Evolutionary conservation across 331 rosid genomes (phyloP).

Genomic region (Quercus phellos): DNA sequence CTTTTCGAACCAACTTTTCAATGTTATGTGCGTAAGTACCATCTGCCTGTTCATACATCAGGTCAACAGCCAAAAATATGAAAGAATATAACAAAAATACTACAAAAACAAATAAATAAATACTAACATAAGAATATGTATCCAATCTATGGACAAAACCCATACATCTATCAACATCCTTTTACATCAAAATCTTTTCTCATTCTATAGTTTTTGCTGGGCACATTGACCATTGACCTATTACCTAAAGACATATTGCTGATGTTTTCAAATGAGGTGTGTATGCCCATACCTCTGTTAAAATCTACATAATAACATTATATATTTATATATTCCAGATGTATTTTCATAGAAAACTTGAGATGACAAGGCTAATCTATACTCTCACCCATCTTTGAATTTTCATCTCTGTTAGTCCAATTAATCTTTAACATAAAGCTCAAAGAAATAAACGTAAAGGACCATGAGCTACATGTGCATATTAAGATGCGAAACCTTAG

Average conservation of each 20-base stretch:
- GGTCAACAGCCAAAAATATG: slow-evolving; percentile 11
- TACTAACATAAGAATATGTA: not conserved
- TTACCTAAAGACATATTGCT: not conserved
- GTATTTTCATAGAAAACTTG: not conserved
- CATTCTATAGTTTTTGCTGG: not conserved
- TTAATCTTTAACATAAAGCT: not conserved
- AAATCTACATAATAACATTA: not conserved
- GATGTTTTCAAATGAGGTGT: not conserved
- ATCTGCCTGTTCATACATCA: slow-evolving; percentile 58
- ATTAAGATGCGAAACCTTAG: not conserved
- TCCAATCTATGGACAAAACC: not conserved
- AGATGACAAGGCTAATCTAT: not conserved
- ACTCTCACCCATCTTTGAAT: not conserved
- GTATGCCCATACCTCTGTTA: not conserved
- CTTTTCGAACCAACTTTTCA: slow-evolving; percentile 72
- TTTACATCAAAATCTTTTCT: not conserved
- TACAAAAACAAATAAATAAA: not conserved
- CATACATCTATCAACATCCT: not conserved
- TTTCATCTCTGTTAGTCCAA: not conserved
- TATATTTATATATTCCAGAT: not conserved
- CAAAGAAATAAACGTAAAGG: not conserved
- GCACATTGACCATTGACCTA: not conserved
- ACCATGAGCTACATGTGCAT: not conserved
- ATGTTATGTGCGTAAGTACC: slow-evolving; percentile 71
- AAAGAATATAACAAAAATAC: not conserved